Evolutionary conservation across 352 stramenopile species (phyloP), one percentile per base, ranked within the genome.

Genomic region (Phytophthora crassamura): DNA sequence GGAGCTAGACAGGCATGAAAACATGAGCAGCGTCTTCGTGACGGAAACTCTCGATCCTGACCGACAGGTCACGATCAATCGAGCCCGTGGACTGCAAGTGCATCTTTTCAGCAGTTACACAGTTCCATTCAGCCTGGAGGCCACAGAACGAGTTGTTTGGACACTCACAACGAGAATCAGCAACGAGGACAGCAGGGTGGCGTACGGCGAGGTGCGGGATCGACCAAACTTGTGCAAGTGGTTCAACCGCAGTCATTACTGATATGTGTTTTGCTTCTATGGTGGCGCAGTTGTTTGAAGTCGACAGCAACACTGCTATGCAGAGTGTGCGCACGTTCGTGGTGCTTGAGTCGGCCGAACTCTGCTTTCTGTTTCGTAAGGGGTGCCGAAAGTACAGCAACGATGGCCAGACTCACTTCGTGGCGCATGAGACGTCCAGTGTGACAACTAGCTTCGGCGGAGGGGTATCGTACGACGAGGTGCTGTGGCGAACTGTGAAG

Each of bases 321-420:
- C 42, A 63, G 20, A 67, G 49, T 15, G 11, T 58, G 10, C 57
- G 57, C 33, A 53, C 45, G 10, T 46, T 67, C n/a, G 39, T 49
- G 6, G 43, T 50, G 11, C 6, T 7, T 35, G 64, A 38, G 7
- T n/a, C 20, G 5, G 10, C 39, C 14, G 42, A 72, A 15, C 25
- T 67, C 15, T 61, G 50, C 28, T 56, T 72, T 34, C 57, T 72
- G 18, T 16, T 64, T 15, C 64, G 64, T 12, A 67, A 59, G 25
- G 64, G 42, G 15, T 54, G 30, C 20, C 57, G 64, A 20, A 67
- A 63, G 18, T 67, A 59, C 25, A 22, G 47, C 5, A 49, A 47
- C n/a, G 39, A 12, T 22, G 64, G 50, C 6, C 49, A 42, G 30
- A 63, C 50, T 3, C 20, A 59, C 47, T 72, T 67, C 33, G 57